Evolutionary conservation across 2,329 filamentous ascomycete species (phyloP).

Genomic region (Rhytidhysteron rufulum): DNA sequence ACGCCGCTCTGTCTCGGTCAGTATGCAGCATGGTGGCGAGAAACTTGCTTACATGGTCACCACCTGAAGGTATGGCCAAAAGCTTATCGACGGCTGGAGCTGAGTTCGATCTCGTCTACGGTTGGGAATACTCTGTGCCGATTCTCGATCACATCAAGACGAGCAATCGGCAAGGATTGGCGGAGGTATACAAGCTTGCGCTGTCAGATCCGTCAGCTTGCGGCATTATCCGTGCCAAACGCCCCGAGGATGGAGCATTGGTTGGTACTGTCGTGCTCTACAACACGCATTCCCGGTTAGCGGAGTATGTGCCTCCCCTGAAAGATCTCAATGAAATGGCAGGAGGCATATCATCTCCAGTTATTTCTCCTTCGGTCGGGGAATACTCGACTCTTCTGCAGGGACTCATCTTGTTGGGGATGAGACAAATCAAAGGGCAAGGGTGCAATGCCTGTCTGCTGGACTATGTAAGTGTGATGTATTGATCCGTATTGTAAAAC

Average conservation of each 20-base stretch:
- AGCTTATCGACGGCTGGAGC: conserved; percentile 69
- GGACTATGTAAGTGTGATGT: conserved; percentile 65
- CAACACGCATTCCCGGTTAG: conserved; percentile 64
- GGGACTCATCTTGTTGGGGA: conserved; percentile 73
- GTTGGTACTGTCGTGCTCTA: conserved; percentile 79
- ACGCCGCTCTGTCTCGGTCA: conserved; percentile 60
- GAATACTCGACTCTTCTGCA: conserved; percentile 71
- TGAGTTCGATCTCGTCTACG: conserved; percentile 79
- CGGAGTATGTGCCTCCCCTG: conserved; percentile 66
- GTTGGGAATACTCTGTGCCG: conserved; percentile 68
- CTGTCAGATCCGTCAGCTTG: conserved; percentile 68
- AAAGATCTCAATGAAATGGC: conserved; percentile 56
- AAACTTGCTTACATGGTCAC: conserved; percentile 68
- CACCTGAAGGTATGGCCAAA: conserved; percentile 72
- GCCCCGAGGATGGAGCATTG: conserved; percentile 61
- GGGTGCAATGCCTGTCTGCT: conserved; percentile 70
- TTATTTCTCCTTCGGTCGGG: conserved; percentile 65
- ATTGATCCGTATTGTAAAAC: conserved; percentile 1
- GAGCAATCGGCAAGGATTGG: conserved; percentile 70
- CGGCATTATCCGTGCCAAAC: conserved; percentile 79
- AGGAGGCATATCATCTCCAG: conserved; percentile 75
- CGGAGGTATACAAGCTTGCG: conserved; percentile 75
- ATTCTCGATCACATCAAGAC: conserved; percentile 72
- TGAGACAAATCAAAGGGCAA: conserved; percentile 77
- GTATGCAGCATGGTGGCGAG: conserved; percentile 71